Conservation (phyloP, 2,329 filamentous ascomycete genomes). For the Emergomyces africanus region DNA sequence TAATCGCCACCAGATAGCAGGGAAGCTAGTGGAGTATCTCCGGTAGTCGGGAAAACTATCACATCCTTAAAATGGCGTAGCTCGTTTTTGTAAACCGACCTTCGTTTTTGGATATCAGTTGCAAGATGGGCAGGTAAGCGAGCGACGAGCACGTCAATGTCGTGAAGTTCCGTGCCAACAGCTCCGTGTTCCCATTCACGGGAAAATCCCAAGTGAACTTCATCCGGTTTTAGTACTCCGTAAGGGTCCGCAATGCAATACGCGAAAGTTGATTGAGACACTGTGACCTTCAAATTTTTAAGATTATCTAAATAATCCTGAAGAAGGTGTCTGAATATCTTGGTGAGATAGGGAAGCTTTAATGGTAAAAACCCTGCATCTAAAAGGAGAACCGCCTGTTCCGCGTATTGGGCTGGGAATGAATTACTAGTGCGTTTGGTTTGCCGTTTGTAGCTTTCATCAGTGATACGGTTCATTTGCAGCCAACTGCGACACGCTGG, state of each 20-base stretch:
- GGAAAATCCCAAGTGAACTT: conserved; percentile 45
- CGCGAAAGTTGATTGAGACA: conserved; percentile 40
- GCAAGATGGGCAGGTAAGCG: conserved; percentile 44
- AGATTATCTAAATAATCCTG: conserved; percentile 30
- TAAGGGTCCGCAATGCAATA: conserved; percentile 46
- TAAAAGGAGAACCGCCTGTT: conserved; percentile 25
- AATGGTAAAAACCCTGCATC: conserved; percentile 37
- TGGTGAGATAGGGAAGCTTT: conserved; percentile 29
- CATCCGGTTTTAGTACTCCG: conserved; percentile 38
- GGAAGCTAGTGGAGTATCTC: conserved; percentile 41
- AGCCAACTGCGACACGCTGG: conserved; percentile 20
- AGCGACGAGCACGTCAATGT: conserved; percentile 41
- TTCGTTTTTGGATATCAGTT: conserved; percentile 46
- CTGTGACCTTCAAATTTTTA: conserved; percentile 35
- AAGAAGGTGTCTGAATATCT: conserved; percentile 28
- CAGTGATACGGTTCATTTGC: conserved; percentile 4
- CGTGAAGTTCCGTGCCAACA: conserved; percentile 33
- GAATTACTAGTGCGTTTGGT: conserved; percentile 19
- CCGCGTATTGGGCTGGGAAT: conserved; percentile 23
- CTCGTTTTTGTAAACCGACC: conserved; percentile 37
- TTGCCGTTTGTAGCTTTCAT: conserved; percentile 3
- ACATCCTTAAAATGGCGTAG: conserved; percentile 45
- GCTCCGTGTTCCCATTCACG: conserved; percentile 30
- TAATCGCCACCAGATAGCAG: conserved; percentile 53
- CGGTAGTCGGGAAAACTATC: conserved; percentile 43